phyloP scores from a whole-genome alignment of 2,329 filamentous ascomycete species.

The Fusarium burgessii region DNA sequence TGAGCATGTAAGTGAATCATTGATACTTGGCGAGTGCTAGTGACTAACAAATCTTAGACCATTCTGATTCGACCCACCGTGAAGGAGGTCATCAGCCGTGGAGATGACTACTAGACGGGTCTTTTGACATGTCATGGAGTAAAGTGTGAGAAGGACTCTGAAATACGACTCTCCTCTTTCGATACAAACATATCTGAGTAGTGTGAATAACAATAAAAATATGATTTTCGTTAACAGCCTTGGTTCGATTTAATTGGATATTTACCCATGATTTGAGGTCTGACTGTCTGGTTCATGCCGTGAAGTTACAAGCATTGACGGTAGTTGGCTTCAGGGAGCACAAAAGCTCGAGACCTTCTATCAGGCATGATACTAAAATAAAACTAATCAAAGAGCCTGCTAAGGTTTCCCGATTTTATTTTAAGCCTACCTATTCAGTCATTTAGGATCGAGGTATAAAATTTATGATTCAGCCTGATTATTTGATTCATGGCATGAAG shows the following conservation, averaged over 20 bases:
- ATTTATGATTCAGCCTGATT: neutral
- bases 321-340: too few relatives aligned
- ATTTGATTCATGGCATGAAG: neutral
- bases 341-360: too few relatives aligned
- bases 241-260: neutral
- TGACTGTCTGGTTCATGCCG: neutral
- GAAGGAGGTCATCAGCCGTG: conserved; percentile 89
- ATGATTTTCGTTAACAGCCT: conserved; percentile 7
- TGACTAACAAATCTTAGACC: conserved; percentile 62
- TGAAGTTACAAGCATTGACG: too few relatives aligned
- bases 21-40: neutral
- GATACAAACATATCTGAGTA: conserved; percentile 19
- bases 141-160: conserved; percentile 43
- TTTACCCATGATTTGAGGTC: too few relatives aligned
- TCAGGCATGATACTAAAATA: too few relatives aligned
- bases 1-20: conserved; percentile 79
- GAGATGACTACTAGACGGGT: conserved; percentile 78
- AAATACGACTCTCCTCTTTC: conserved; percentile 47
- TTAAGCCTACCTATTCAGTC: too few relatives aligned
- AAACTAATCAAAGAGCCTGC: too few relatives aligned
- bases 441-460: too few relatives aligned
- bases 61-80: conserved; percentile 82
- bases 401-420: too few relatives aligned
- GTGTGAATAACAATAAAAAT: conserved; percentile 7
- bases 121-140: neutral